phyloP scores from a whole-genome alignment of 2,329 filamentous ascomycete genomes.

The Alternaria arborescens region DNA sequence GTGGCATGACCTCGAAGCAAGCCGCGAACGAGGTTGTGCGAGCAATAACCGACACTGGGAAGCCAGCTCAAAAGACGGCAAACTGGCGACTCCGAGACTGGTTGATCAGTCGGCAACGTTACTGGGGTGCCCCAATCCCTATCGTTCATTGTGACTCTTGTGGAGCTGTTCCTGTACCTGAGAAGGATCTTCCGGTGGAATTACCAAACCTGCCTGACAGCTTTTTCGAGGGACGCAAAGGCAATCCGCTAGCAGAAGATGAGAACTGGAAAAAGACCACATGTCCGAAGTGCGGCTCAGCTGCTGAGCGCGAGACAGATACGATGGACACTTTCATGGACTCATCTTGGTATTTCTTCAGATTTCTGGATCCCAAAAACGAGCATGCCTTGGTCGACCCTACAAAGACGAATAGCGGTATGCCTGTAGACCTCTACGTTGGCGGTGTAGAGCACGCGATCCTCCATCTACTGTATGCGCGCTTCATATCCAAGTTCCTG shows the following conservation, averaged over 20 bases:
- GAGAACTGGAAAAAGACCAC: conserved; percentile 76
- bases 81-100: conserved; percentile 87
- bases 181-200: conserved; percentile 76
- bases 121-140: conserved; percentile 91
- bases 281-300: conserved; percentile 76
- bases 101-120: conserved; percentile 90
- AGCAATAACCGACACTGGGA: conserved; percentile 58
- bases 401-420: conserved; percentile 61
- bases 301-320: conserved; percentile 84
- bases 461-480: conserved; percentile 84
- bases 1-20: conserved; percentile 69
- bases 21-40: conserved; percentile 68
- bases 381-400: conserved; percentile 67
- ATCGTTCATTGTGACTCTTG: conserved; percentile 83
- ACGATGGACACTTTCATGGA: conserved; percentile 98
- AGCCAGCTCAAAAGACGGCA: conserved; percentile 69
- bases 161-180: conserved; percentile 80
- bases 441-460: conserved; percentile 93
- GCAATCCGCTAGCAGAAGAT: conserved; percentile 78
- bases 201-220: conserved; percentile 75
- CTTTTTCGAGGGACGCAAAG: conserved; percentile 73
- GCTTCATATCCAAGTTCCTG: conserved; percentile 90
- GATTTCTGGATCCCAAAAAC: conserved; percentile 78
- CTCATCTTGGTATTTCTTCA: conserved; percentile 92
- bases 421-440: conserved; percentile 88